Conservation (phyloP, 176 grass and related monocot genomes). For the Tillandsia leiboldiana region DNA sequence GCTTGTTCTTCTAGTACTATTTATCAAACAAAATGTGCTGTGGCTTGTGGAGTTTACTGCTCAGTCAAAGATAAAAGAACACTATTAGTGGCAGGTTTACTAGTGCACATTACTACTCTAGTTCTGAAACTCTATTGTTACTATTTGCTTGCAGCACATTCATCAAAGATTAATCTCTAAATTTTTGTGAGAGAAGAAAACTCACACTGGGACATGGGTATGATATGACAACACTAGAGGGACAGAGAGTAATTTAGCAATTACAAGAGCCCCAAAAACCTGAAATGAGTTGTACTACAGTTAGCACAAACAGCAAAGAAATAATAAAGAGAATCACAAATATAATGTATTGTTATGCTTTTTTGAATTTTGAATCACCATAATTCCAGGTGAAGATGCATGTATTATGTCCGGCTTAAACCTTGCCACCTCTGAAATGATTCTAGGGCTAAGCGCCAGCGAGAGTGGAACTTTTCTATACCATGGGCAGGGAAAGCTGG, state of each 20-base stretch:
- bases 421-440: conserved; percentile 78
- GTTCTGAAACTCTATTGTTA: too few species aligned
- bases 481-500: conserved; percentile 85
- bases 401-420: conserved; percentile 98
- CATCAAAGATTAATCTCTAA: too few species aligned
- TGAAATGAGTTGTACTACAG: conserved; percentile 16
- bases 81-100: too few species aligned
- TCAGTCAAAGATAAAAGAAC: too few species aligned
- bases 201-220: conserved; percentile 91
- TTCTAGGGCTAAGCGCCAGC: conserved; percentile 83
- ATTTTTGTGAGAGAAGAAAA: not conserved
- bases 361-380: conserved; percentile 32
- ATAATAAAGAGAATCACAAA: conserved; percentile 5
- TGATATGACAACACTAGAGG: conserved; percentile 91
- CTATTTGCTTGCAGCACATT: too few species aligned
- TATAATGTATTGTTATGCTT: not conserved
- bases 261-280: conserved; percentile 87
- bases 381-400: conserved; percentile 94
- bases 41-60: too few species aligned
- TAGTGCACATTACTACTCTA: too few species aligned
- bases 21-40: too few species aligned
- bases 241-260: conserved; percentile 71
- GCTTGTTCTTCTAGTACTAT: too few species aligned
- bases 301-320: too few species aligned
- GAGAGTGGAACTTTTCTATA: conserved; percentile 95